These are phyloP conservation scores for Monilinia aucupariae DNA, from an alignment of 2,329 filamentous ascomycete species.

Conservation along the genomic window DNA sequence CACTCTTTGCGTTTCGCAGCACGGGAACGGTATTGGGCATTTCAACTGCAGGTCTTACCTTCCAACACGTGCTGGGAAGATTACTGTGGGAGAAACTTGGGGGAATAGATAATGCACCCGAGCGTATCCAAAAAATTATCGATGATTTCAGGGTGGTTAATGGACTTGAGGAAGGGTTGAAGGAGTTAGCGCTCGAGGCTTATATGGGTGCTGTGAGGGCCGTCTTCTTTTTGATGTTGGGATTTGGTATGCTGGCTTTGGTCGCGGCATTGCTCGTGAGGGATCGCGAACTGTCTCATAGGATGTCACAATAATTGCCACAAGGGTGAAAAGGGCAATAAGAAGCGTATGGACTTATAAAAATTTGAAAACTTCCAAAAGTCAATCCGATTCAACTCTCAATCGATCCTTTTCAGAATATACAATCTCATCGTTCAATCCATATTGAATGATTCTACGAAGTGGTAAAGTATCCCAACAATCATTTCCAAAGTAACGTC, in stretches of 20 bases:
- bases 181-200: slow-evolving; percentile 4
- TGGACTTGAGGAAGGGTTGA: neutral
- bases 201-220: slow-evolving; percentile 12
- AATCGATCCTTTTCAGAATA: too few species aligned
- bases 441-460: too few species aligned
- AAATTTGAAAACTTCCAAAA: too few species aligned
- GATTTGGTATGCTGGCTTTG: neutral
- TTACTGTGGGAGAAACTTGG: slow-evolving; percentile 18
- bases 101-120: slow-evolving; percentile 5
- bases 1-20: slow-evolving; percentile 71
- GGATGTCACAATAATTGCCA: neutral
- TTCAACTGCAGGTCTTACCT: slow-evolving; percentile 35
- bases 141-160: slow-evolving; percentile 5
- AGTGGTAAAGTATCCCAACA: too few species aligned
- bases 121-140: neutral
- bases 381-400: too few species aligned
- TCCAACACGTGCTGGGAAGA: slow-evolving; percentile 19
- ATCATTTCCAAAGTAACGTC: too few species aligned
- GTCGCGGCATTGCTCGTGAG: neutral
- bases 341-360: too few species aligned
- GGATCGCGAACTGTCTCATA: slow-evolving; percentile 11
- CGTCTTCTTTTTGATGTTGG: slow-evolving; percentile 14
- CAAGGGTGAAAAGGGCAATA: too few species aligned
- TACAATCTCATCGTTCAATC: too few species aligned
- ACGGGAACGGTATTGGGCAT: slow-evolving; percentile 63